A percentile compares a stretch with the other conserved stretches of the same genome.
Conservation (phyloP, 768 basidiomycete genomes). For the Rhodotorula toruloides region DNA sequence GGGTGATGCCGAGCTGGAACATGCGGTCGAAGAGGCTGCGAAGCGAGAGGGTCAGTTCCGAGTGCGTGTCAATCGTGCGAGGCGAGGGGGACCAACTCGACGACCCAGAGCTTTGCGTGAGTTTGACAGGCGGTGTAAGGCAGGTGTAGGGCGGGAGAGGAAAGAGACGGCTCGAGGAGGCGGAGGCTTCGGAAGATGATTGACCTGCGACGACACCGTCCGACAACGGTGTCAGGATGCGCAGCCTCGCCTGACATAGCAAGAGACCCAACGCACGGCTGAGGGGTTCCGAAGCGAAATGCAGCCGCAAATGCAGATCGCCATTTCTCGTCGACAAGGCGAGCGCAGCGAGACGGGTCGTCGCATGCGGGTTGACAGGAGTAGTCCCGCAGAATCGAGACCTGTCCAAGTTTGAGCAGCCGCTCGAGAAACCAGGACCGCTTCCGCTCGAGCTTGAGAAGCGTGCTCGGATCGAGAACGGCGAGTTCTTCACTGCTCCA, state of each 20-base stretch:
- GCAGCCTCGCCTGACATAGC: not conserved
- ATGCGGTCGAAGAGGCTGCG: constrained; percentile 22
- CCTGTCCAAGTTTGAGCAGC: constrained; percentile 81
- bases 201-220: constrained; percentile 53
- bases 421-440: constrained; percentile 94
- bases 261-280: constrained; percentile 9
- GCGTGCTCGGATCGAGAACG: constrained; percentile 65
- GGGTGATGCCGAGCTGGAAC: constrained; percentile 9
- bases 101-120: constrained; percentile 81
- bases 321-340: constrained; percentile 88
- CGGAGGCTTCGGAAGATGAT: constrained; percentile 90
- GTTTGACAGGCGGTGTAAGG: constrained; percentile 83
- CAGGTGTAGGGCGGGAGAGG: constrained; percentile 78
- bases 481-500: constrained; percentile 44
- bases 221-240: too few relatives aligned
- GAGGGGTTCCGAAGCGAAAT: constrained; percentile 27
- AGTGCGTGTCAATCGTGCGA: constrained; percentile 51
- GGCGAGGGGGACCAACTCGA: constrained; percentile 81
- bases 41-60: too few relatives aligned
- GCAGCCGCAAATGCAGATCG: constrained; percentile 73
- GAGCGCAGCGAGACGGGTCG: constrained; percentile 70
- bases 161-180: constrained; percentile 67
- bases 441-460: constrained; percentile 78
- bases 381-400: constrained; percentile 85
- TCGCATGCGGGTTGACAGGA: constrained; percentile 77